Evolutionary conservation across 2,329 filamentous ascomycete genomes (phyloP).

Genomic region (Penicillium sp.): DNA sequence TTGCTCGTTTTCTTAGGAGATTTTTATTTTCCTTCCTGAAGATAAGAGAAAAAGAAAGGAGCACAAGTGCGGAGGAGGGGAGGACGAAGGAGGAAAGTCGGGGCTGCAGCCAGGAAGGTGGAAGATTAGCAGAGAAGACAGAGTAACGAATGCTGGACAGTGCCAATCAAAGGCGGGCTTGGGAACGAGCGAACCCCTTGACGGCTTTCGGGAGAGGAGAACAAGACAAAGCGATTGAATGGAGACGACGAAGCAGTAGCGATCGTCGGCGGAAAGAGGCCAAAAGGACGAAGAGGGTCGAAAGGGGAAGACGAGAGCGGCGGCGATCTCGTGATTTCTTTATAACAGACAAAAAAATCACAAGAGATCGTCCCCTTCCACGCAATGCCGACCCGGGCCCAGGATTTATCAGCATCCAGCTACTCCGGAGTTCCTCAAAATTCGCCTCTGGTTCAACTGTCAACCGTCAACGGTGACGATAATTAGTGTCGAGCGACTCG

Average conservation of each 20-base stretch:
- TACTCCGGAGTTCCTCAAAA: not conserved
- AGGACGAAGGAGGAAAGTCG: conserved; percentile 14
- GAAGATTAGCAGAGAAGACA: not conserved
- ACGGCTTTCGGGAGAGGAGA: not conserved
- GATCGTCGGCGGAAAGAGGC: conserved; percentile 12
- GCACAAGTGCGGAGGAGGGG: conserved; percentile 13
- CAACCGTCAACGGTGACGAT: not conserved
- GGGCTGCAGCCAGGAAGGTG: not conserved
- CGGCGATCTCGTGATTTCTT: not conserved
- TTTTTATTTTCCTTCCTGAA: not conserved
- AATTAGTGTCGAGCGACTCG: not conserved
- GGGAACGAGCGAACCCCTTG: conserved; percentile 14
- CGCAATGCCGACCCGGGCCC: not conserved
- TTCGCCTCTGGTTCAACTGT: not conserved
- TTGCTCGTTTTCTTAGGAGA: conserved; percentile 1
- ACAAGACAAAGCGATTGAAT: conserved; percentile 10
- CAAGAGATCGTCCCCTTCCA: not conserved
- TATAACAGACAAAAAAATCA: not conserved
- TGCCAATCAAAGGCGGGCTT: conserved; percentile 8
- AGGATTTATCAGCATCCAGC: not conserved
- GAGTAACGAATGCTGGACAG: conserved; percentile 1
- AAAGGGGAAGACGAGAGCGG: not conserved
- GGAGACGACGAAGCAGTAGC: conserved; percentile 3
- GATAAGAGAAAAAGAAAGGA: conserved; percentile 1
- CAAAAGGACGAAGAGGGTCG: not conserved